A percentile compares a stretch with the other conserved stretches of the same genome.
These are phyloP conservation scores for Hygrophorus russula DNA, from an alignment of 768 basidiomycete genomes.

Conservation along the genomic window DNA sequence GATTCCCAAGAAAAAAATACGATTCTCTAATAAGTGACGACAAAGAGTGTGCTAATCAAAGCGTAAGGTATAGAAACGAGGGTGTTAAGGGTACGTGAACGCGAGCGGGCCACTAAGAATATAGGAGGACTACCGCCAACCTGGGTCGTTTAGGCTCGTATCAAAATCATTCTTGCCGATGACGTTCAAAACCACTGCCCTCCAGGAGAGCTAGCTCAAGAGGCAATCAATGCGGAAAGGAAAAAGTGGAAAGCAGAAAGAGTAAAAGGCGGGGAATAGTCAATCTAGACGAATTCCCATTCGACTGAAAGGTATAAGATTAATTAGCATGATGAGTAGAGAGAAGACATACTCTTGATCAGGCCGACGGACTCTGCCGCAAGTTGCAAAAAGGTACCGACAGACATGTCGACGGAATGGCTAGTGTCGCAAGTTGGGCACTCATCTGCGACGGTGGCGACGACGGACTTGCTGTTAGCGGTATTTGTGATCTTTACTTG, in stretches of 20 bases:
- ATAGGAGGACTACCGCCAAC: slow-evolving; percentile 22
- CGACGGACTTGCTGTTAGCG: slow-evolving; percentile 44
- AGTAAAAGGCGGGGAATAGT: too few species aligned
- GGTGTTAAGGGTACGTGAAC: background rate
- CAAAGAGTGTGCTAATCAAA: background rate
- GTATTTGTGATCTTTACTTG: slow-evolving; percentile 54
- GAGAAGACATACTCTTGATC: background rate
- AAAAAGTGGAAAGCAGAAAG: too few species aligned
- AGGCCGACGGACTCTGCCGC: slow-evolving; percentile 19
- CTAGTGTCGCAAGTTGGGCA: slow-evolving; percentile 67
- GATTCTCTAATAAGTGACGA: too few species aligned
- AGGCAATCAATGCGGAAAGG: too few species aligned
- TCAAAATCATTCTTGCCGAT: slow-evolving; percentile 16
- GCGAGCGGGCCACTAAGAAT: slow-evolving; percentile 12
- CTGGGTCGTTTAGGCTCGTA: slow-evolving; percentile 33
- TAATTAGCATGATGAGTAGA: background rate
- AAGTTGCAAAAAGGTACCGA: slow-evolving; percentile 52
- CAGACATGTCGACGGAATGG: slow-evolving; percentile 70
- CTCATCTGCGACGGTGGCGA: slow-evolving; percentile 61
- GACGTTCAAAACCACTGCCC: slow-evolving; percentile 3
- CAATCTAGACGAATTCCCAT: slow-evolving; percentile 2
- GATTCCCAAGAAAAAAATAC: too few species aligned
- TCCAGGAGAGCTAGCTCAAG: slow-evolving; percentile 1
- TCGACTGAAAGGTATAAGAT: background rate
- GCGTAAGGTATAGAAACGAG: background rate